Base-by-base conservation (phyloP, 352 stramenopile species). In the Globisporangium camurandrum region DNA sequence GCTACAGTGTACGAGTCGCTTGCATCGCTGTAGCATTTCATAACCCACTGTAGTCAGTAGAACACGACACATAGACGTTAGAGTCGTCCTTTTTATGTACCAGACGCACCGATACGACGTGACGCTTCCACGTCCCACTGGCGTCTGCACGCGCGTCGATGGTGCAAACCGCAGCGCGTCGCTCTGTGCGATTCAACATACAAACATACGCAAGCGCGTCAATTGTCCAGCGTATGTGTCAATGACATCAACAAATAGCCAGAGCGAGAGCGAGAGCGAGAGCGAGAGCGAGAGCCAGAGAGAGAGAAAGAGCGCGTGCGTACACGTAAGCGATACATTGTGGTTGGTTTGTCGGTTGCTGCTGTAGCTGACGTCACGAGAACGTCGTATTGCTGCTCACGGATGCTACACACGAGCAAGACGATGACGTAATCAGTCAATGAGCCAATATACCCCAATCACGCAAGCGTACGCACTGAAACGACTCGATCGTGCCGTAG, bases 1-100 rank as follows among this genome's bases (percentile, higher is more conserved):
- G 59, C 22, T 0, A 77, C 56, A 4, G 53, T 54, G 46, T 81
- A 81, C 53, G 63, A 72, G 33, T 77, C 69, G n/a, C 48, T 64
- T 0, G 46, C 24, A 2, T 33, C 5, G 49, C 68, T 78, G 50
- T 37, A 14, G 33, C n/a, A n/a, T n/a, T n/a, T n/a, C n/a, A n/a
- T n/a, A n/a, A n/a, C n/a, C n/a, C n/a, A n/a, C n/a, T n/a, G n/a
- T n/a, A n/a, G n/a, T 34, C 30, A 34, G 30, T 34, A 34, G 30
- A 7, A 12, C 30, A 34, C 30, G 3, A n/a, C 30, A 34, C 30
- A 34, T 12, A 31, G 12, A 6, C 6, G n/a, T 5, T 6, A 20
- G 9, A 42, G 33, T 22, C 40, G 24, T 3, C 23, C 33, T 27
- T 5, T 38, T 40, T 12, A 6, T 57, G 12, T 9, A 20, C 9